phyloP scores from a whole-genome alignment of 208 protist species.

The Leishmania martiniquensis region DNA sequence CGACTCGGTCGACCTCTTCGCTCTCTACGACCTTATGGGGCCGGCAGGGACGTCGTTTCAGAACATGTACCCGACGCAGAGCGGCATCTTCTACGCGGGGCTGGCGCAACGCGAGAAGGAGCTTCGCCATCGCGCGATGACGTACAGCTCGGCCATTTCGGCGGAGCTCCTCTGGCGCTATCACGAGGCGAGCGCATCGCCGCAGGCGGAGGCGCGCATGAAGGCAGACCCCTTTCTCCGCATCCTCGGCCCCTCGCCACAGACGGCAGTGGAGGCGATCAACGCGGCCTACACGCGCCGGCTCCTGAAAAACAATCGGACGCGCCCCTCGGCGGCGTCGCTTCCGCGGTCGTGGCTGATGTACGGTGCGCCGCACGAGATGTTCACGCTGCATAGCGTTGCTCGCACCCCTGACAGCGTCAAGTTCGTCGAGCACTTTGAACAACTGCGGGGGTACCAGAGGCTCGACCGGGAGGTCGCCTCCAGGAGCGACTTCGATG shows the following conservation, averaged over 20 bases:
- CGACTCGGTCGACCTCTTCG: conserved; percentile 71
- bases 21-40: conserved; percentile 89
- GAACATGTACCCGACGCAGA: conserved; percentile 73
- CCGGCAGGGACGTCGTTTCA: conserved; percentile 43
- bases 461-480: neutral
- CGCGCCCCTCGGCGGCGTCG: conserved; percentile 6
- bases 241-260: conserved; percentile 15
- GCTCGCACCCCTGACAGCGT: neutral
- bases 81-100: conserved; percentile 43
- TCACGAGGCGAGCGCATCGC: neutral
- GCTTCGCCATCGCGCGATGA: conserved; percentile 21
- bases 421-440: neutral
- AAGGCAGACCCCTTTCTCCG: conserved; percentile 15
- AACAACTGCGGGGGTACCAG: conserved; percentile 11
- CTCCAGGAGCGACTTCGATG: conserved; percentile 4
- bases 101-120: conserved; percentile 44
- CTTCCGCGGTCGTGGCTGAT: conserved; percentile 49
- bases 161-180: conserved; percentile 26
- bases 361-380: conserved; percentile 48
- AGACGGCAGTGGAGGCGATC: conserved; percentile 16
- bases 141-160: conserved; percentile 15
- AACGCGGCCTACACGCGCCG: neutral
- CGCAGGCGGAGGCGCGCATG: neutral
- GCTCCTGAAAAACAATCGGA: conserved; percentile 1
- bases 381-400: conserved; percentile 47